phyloP scores from a whole-genome alignment of 768 basidiomycete species.

The Rhodocollybia butyracea region DNA sequence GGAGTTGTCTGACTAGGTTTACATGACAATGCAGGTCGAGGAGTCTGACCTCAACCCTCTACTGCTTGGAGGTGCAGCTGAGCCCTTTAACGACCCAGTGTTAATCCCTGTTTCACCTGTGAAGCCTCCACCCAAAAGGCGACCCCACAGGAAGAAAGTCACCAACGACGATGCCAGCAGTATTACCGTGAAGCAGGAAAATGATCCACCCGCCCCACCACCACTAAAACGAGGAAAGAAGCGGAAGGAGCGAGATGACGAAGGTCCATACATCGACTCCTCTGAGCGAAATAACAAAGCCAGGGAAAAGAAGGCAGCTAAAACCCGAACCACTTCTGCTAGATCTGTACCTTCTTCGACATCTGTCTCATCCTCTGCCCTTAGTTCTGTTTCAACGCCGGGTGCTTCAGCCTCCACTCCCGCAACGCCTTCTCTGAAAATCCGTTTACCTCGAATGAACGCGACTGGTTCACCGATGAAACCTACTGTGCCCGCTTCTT shows the following conservation, averaged over 20 bases:
- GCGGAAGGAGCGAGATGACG: conserved; percentile 44
- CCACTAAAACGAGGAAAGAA: conserved; percentile 17
- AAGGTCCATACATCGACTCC: conserved; percentile 18
- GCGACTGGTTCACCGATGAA: conserved; percentile 19
- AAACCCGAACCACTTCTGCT: conserved; percentile 19
- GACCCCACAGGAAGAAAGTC: not conserved
- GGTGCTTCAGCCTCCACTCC: conserved; percentile 6
- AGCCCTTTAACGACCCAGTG: conserved; percentile 12
- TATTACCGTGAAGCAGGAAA: conserved; percentile 17
- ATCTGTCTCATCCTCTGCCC: conserved; percentile 12
- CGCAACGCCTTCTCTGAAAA: conserved; percentile 47
- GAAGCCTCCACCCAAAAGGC: conserved; percentile 11
- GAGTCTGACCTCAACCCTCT: conserved; percentile 16
- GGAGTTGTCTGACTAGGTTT: not conserved
- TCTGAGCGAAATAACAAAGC: conserved; percentile 14
- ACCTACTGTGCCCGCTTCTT: not conserved
- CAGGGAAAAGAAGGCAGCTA: conserved; percentile 11
- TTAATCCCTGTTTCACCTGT: conserved; percentile 16
- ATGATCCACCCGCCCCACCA: conserved; percentile 12
- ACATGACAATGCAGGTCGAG: conserved; percentile 6
- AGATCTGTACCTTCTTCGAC: conserved; percentile 22
- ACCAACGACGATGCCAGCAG: conserved; percentile 14
- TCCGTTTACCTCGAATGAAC: conserved; percentile 49
- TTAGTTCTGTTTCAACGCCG: not conserved
- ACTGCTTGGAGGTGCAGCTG: conserved; percentile 13